These are phyloP conservation scores for Globisporangium solare DNA, from an alignment of 352 stramenopile species.

Conservation along the genomic window DNA sequence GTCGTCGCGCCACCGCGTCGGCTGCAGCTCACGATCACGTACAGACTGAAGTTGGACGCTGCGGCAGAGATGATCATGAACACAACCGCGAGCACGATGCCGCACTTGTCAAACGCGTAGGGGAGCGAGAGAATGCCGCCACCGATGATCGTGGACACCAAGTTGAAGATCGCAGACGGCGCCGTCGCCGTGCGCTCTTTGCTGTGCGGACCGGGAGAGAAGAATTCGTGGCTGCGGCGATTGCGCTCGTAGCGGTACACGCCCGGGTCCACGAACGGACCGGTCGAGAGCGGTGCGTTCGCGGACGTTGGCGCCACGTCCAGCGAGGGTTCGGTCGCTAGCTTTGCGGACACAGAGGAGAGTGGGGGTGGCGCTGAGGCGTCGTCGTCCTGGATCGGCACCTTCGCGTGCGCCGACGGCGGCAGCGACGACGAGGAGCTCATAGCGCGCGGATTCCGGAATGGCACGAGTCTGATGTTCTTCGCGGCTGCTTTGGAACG, in stretches of 20 bases:
- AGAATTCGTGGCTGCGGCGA: conserved; percentile 70
- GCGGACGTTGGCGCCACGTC: too few relatives aligned
- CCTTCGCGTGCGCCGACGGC: too few relatives aligned
- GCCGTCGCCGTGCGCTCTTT: conserved; percentile 54
- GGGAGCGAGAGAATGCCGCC: conserved; percentile 82
- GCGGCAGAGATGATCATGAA: conserved; percentile 77
- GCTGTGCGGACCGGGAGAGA: conserved; percentile 60
- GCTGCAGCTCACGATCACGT: conserved; percentile 87
- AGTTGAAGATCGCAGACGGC: conserved; percentile 79
- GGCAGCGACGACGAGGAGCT: too few relatives aligned
- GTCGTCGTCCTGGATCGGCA: too few relatives aligned
- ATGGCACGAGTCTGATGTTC: too few relatives aligned
- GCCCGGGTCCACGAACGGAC: conserved; percentile 26
- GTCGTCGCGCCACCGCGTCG: conserved; percentile 72
- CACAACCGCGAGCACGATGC: conserved; percentile 70
- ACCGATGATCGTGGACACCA: conserved; percentile 88
- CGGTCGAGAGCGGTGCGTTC: too few relatives aligned
- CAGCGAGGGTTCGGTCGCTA: too few relatives aligned
- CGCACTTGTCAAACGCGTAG: conserved; percentile 87
- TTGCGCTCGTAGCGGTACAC: conserved; percentile 76
- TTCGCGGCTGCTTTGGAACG: too few relatives aligned
- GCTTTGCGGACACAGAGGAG: too few relatives aligned
- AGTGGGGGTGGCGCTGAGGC: too few relatives aligned
- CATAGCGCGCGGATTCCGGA: too few relatives aligned
- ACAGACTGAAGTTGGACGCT: conserved; percentile 80